phyloP scores from a whole-genome alignment of 2,329 filamentous ascomycete species.

The Magnaporthiopsis incrustans region DNA sequence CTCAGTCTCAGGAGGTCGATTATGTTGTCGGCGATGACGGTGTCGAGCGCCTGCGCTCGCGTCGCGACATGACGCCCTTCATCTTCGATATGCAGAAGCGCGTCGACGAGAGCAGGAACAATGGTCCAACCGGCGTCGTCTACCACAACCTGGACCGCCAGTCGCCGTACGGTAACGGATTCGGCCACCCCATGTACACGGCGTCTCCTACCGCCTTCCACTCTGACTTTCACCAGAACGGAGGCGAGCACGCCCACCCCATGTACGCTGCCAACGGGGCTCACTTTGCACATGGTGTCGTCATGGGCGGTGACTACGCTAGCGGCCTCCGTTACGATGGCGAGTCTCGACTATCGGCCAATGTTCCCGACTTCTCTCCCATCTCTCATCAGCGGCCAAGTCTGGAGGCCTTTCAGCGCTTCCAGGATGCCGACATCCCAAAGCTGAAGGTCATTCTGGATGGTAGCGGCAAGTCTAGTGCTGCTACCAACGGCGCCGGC shows the following conservation, averaged over 20 bases:
- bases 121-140: conserved; percentile 46
- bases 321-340: conserved; percentile 31
- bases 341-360: conserved; percentile 51
- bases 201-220: conserved; percentile 6
- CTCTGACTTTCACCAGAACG: conserved; percentile 20
- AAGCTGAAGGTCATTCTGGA: conserved; percentile 5
- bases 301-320: conserved; percentile 22
- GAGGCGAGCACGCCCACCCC: conserved; percentile 12
- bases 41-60: conserved; percentile 67
- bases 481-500: background rate
- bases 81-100: conserved; percentile 65
- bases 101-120: conserved; percentile 63
- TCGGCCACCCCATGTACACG: conserved; percentile 12
- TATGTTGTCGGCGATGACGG: conserved; percentile 68
- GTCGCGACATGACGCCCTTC: conserved; percentile 72
- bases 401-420: conserved; percentile 23
- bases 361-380: conserved; percentile 55
- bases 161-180: conserved; percentile 19
- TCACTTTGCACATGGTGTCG: conserved; percentile 16
- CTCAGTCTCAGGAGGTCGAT: conserved; percentile 65
- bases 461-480: conserved; percentile 1
- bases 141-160: conserved; percentile 19
- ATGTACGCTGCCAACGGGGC: conserved; percentile 7
- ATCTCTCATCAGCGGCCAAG: conserved; percentile 11
- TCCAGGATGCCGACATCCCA: conserved; percentile 16